Conservation (phyloP, 768 basidiomycete species). For the Termitomyces heimii region DNA sequence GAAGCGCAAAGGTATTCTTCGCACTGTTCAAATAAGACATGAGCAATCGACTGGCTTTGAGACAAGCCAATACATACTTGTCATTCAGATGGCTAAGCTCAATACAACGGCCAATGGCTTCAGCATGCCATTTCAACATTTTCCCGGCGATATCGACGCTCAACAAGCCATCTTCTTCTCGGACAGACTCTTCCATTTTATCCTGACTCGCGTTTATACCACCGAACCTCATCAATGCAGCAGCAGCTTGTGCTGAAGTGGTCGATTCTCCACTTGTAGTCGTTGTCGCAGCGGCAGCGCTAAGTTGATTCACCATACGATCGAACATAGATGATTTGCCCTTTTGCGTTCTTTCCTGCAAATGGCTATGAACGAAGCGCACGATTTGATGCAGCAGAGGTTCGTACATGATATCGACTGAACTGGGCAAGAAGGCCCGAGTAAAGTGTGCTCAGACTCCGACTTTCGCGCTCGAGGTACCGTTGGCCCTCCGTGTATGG, state of each 20-base stretch:
- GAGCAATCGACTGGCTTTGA: not conserved
- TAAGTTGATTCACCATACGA: conserved; percentile 86
- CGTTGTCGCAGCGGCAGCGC: conserved; percentile 66
- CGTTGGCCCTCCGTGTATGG: conserved; percentile 89
- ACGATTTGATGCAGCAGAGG: not conserved
- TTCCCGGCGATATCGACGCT: conserved; percentile 75
- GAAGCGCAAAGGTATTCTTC: conserved; percentile 81
- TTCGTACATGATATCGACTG: conserved; percentile 82
- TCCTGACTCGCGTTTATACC: conserved; percentile 60
- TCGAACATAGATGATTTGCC: conserved; percentile 82
- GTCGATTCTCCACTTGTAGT: conserved; percentile 53
- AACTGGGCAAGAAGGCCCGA: conserved; percentile 65
- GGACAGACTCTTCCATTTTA: conserved; percentile 61
- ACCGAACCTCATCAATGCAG: conserved; percentile 85
- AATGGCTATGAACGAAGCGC: conserved; percentile 2
- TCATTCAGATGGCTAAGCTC: conserved; percentile 81
- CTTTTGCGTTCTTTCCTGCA: conserved; percentile 54
- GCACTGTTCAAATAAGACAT: conserved; percentile 42
- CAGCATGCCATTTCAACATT: conserved; percentile 97
- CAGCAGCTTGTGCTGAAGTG: conserved; percentile 80
- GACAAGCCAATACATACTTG: conserved; percentile 52
- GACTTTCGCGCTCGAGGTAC: conserved; percentile 90
- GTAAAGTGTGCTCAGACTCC: conserved; percentile 77
- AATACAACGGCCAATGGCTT: conserved; percentile 90
- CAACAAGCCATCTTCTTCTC: conserved; percentile 79